Percentiles rank a stretch among this genome's conserved stretches.
phyloP scores from a whole-genome alignment of 1,139 yeast species.

The Yamadazyma siamensis region DNA sequence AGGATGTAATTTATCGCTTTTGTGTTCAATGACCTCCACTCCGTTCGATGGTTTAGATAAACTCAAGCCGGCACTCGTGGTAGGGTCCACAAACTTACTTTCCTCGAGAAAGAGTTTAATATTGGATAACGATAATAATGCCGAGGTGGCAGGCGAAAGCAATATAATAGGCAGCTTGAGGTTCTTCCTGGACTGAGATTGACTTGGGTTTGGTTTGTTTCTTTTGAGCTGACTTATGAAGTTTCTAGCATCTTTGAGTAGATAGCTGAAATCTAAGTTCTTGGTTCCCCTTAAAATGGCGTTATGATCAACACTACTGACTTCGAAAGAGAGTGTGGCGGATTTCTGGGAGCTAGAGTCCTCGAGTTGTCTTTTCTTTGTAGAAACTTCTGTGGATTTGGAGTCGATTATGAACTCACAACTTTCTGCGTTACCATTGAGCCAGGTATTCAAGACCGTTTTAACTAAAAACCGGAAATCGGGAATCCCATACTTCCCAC shows the following conservation, averaged over 20 bases:
- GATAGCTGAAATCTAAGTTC: conserved; percentile 66
- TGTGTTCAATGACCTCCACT: conserved; percentile 53
- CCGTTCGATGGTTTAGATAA: conserved; percentile 31
- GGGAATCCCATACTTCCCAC: conserved; percentile 60
- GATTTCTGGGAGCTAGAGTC: conserved; percentile 3
- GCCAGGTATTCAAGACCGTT: conserved; percentile 79
- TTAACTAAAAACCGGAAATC: conserved; percentile 84
- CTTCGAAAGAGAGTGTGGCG: too few species aligned
- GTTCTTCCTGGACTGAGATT: conserved; percentile 12
- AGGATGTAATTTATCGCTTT: conserved; percentile 51
- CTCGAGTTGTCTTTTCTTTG: conserved; percentile 8
- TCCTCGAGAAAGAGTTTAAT: conserved; percentile 79
- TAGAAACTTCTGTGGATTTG: conserved; percentile 3
- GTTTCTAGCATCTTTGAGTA: conserved; percentile 68
- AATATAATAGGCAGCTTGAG: conserved; percentile 85
- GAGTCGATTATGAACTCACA: conserved; percentile 46
- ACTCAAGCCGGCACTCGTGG: conserved; percentile 26
- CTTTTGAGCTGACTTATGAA: conserved; percentile 56
- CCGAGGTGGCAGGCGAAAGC: conserved; percentile 92
- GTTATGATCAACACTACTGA: conserved; percentile 73
- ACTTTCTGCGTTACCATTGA: conserved; percentile 61
- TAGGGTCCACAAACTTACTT: conserved; percentile 67
- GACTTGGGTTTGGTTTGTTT: conserved; percentile 23
- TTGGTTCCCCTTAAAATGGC: conserved; percentile 78
- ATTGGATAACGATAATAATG: conserved; percentile 76